Percentiles rank a stretch among this genome's conserved stretches.
Evolutionary conservation across 1,284 basidiomycete genomes (phyloP).

Genomic region (Coniferiporia sulphurascens): DNA sequence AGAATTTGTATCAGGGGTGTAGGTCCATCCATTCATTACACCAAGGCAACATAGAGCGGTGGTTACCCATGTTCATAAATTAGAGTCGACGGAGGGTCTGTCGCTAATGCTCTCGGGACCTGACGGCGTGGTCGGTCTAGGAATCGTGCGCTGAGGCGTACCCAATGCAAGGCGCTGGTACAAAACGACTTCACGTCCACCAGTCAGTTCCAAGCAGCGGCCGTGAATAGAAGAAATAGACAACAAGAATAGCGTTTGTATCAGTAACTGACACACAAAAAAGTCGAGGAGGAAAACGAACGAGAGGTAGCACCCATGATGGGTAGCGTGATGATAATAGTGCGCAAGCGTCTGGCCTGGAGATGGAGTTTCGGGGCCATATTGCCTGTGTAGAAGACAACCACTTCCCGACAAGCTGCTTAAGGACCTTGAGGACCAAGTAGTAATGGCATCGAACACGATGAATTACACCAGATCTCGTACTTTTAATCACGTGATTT

Average conservation of each 20-base stretch:
- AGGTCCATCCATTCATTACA: too few relatives aligned
- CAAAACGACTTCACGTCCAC: constrained; percentile 44
- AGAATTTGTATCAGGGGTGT: too few relatives aligned
- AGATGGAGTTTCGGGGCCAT: constrained; percentile 8
- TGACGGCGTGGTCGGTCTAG: background rate
- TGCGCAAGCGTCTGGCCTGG: constrained; percentile 51
- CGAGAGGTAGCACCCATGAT: constrained; percentile 58
- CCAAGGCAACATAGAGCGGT: background rate
- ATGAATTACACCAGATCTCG: too few relatives aligned
- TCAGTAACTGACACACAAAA: background rate
- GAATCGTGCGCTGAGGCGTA: constrained; percentile 45
- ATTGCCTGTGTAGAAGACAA: too few relatives aligned
- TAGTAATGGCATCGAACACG: too few relatives aligned
- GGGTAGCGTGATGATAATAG: constrained; percentile 56
- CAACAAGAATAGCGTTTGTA: constrained; percentile 18
- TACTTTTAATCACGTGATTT: too few relatives aligned
- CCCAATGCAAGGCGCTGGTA: constrained; percentile 62
- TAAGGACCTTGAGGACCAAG: too few relatives aligned
- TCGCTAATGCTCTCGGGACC: background rate
- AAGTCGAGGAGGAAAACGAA: constrained; percentile 26
- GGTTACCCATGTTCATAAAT: background rate
- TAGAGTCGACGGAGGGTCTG: background rate
- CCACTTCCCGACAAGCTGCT: too few relatives aligned
- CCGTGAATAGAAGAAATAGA: background rate
- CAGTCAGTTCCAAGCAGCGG: background rate